A percentile compares a stretch with the other conserved stretches of the same genome.
Conservation (phyloP, 2,329 filamentous ascomycete species). For the Dendrostoma leiphaemia region DNA sequence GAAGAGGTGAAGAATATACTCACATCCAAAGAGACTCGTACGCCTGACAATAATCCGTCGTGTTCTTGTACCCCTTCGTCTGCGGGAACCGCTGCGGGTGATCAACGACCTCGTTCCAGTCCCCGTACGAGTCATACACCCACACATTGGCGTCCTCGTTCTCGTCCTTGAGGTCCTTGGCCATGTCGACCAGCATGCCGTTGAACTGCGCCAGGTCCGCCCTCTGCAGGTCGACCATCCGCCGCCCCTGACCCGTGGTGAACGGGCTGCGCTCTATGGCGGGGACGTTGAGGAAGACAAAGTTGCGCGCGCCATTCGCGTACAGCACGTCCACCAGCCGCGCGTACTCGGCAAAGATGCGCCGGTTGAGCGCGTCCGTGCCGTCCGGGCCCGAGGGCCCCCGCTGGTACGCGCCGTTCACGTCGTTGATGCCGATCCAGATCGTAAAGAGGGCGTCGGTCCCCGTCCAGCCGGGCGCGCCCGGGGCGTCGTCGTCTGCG, state of each 20-base stretch:
- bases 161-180: conserved; percentile 27
- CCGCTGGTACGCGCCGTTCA: conserved; percentile 44
- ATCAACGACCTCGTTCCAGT: conserved; percentile 53
- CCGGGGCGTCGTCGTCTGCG: conserved; percentile 33
- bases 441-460: conserved; percentile 41
- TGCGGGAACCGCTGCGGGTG: conserved; percentile 39
- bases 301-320: conserved; percentile 50
- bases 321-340: conserved; percentile 44
- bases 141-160: conserved; percentile 40
- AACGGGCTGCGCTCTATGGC: conserved; percentile 53
- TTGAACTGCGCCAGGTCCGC: conserved; percentile 53
- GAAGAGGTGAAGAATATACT: conserved; percentile 24
- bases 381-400: conserved; percentile 27
- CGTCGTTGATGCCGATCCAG: conserved; percentile 57
- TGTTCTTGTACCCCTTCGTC: conserved; percentile 53
- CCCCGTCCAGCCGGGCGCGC: conserved; percentile 32
- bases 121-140: conserved; percentile 48
- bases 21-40: conserved; percentile 59
- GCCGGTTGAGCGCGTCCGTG: conserved; percentile 31
- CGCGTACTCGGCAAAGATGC: conserved; percentile 40
- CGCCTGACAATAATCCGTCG: conserved; percentile 50
- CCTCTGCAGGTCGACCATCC: conserved; percentile 33
- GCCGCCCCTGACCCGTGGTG: conserved; percentile 37
- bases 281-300: conserved; percentile 57
- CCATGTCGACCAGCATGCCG: conserved; percentile 38